These are phyloP conservation scores for Chondrus crispus DNA, from an alignment of 23 red algal genomes.

Conservation along the genomic window DNA sequence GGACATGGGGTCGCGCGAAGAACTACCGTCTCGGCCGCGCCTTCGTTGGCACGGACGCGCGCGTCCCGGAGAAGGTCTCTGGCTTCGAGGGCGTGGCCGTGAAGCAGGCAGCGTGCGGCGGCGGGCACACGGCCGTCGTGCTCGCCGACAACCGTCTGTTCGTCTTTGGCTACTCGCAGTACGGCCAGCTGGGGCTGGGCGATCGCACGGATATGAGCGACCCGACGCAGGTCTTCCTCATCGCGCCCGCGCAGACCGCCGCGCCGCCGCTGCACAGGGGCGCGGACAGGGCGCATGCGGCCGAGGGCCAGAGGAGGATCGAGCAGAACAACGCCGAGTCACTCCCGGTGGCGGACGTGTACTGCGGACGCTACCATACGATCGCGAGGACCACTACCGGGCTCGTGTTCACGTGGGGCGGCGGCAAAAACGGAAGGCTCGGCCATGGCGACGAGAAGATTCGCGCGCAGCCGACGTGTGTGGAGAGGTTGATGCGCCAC, in stretches of 20 bases:
- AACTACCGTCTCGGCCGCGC: conserved; percentile 91
- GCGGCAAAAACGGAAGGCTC: conserved; percentile 95
- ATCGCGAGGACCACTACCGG: conserved; percentile 72
- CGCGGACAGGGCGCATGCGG: not conserved
- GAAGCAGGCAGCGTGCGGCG: conserved; percentile 73
- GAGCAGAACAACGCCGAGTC: not conserved
- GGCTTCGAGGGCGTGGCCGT: conserved; percentile 44
- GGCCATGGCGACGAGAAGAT: conserved; percentile 89
- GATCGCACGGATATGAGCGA: conserved; percentile 77
- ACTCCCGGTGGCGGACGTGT: conserved; percentile 42
- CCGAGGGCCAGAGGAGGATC: not conserved
- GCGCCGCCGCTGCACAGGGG: not conserved
- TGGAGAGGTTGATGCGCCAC: conserved; percentile 25
- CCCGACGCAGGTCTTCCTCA: conserved; percentile 56
- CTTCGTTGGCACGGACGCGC: conserved; percentile 59
- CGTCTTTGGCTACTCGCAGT: conserved; percentile 88
- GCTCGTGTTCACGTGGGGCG: conserved; percentile 90
- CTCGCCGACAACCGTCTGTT: conserved; percentile 55
- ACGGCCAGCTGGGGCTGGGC: conserved; percentile 95
- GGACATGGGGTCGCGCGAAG: conserved; percentile 96
- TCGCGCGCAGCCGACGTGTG: conserved; percentile 60
- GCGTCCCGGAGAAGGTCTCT: conserved; percentile 49
- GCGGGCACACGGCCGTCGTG: conserved; percentile 89
- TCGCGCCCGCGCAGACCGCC: not conserved
- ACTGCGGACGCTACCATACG: conserved; percentile 91